Conservation (phyloP, 2,329 filamentous ascomycete species). For the Penicillium oxalicum region DNA sequence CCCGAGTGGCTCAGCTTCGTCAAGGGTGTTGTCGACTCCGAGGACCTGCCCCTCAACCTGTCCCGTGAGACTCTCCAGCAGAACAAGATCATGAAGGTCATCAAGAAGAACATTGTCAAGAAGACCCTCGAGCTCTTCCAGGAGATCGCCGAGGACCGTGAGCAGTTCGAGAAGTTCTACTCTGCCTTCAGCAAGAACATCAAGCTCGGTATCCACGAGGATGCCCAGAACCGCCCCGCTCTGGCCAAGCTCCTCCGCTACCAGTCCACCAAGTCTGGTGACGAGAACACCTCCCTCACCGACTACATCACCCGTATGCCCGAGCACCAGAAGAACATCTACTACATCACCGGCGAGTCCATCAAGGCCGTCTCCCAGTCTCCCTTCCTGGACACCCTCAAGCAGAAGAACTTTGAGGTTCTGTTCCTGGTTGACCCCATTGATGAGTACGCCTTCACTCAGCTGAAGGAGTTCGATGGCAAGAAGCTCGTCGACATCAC, state of each 20-base stretch:
- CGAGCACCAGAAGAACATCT: constrained; percentile 99
- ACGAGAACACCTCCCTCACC: constrained; percentile 86
- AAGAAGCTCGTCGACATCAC: constrained; percentile 99
- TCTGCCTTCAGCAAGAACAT: constrained; percentile 99
- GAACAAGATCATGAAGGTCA: constrained; percentile 99
- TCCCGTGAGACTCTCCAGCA: constrained; percentile 99
- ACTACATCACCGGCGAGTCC: constrained; percentile 99
- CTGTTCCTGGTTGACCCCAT: constrained; percentile 99
- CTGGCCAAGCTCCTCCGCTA: constrained; percentile 98
- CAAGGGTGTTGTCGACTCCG: constrained; percentile 99
- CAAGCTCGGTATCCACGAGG: constrained; percentile 99
- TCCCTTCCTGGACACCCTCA: constrained; percentile 96
- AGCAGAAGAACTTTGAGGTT: constrained; percentile 99
- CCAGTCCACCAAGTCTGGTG: constrained; percentile 97
- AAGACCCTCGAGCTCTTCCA: constrained; percentile 99
- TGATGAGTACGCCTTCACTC: constrained; percentile 98
- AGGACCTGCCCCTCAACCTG: constrained; percentile 98
- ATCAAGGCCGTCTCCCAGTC: constrained; percentile 97
- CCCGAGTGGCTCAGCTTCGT: constrained; percentile 99
- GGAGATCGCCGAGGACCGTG: constrained; percentile 98
- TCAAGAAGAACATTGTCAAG: constrained; percentile 99
- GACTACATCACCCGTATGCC: constrained; percentile 99
- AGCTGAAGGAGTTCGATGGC: constrained; percentile 99
- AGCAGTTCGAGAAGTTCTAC: constrained; percentile 99
- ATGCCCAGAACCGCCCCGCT: constrained; percentile 86